Evolutionary conservation across 768 basidiomycete genomes (phyloP), one percentile per base, ranked within the genome.

Genomic region (Clitopilus passeckerianus): DNA sequence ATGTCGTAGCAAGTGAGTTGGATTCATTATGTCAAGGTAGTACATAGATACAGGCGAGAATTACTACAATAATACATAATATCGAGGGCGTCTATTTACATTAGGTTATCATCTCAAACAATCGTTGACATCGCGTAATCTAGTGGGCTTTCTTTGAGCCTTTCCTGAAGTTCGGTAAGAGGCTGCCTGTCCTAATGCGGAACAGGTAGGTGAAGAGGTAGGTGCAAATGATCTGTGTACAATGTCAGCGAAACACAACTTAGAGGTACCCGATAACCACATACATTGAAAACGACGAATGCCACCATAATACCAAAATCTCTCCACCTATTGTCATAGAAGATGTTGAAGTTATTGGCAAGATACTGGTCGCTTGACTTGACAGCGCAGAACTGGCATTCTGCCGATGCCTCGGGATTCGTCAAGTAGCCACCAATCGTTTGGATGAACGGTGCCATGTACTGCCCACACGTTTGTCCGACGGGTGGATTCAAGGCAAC

Each of bases 321-420:
- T 35, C 84, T 71, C 84, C 84, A 86, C 22, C 72, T 73, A 55
- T 84, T 71, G 6, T 65, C 60, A 61, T 87, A 90, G 59, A 72
- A 72, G 30, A 89, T 86, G 61, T 84, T 86, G 71, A 87, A 85
- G 56, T 64, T 72, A 0, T 52, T 46, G 23, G 60, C 67, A 34
- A 90, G 71, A 74, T 82, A 91, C 43, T 77, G 68, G 67, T 91
- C 86, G 0, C 87, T 84, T 0, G 78, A 79, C n/a, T 75, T 67
- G 35, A 77, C 75, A 2, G 84, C 70, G 66, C 91, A 93, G 70
- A 82, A 87, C 20, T 75, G 59, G 67, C 88, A 91, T 46, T 66
- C 70, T n/a, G 70, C 59, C 0, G 80, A 80, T 3, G 85, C 82
- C n/a, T 78, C 68, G 1, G 82, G 76, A 63, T 88, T 80, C 22